A percentile compares a stretch with the other conserved stretches of the same genome.
These are phyloP conservation scores for Hyaloscypha hepaticicola DNA, from an alignment of 495 filamentous ascomycete genomes.

Conservation along the genomic window DNA sequence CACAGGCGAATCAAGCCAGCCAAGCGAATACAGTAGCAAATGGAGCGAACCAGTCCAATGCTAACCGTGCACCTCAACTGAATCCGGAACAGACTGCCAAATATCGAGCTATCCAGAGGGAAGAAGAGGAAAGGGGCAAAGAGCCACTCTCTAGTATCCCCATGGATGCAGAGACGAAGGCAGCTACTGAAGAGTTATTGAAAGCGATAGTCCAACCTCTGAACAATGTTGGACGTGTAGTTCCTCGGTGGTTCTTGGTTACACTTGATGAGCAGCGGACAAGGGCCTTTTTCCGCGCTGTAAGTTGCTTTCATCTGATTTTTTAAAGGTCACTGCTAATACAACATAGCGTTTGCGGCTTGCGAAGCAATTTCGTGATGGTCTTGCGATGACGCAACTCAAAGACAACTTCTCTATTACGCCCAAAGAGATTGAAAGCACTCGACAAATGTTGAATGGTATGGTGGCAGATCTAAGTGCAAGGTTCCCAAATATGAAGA, in stretches of 20 bases:
- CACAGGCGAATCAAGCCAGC: conserved; percentile 9
- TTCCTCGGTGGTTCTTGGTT: conserved; percentile 43
- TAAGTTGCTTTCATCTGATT: conserved; percentile 33
- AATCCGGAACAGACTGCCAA: conserved; percentile 13
- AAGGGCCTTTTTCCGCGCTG: conserved; percentile 44
- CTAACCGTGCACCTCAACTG: neutral
- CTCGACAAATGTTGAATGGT: conserved; percentile 44
- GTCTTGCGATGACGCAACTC: conserved; percentile 41
- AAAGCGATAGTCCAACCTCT: conserved; percentile 33
- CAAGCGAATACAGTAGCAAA: conserved; percentile 14
- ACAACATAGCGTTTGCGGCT: conserved; percentile 44
- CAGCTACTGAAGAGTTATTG: conserved; percentile 38
- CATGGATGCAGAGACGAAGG: conserved; percentile 40
- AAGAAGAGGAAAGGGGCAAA: conserved; percentile 21
- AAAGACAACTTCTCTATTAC: conserved; percentile 59
- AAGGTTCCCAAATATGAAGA: conserved; percentile 28
- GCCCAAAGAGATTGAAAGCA: conserved; percentile 53
- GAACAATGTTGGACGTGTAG: conserved; percentile 36
- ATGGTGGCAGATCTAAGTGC: conserved; percentile 32
- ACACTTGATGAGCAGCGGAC: conserved; percentile 44
- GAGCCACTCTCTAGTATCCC: conserved; percentile 37
- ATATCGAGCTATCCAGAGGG: conserved; percentile 24
- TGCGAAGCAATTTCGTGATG: conserved; percentile 57
- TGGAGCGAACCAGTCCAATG: neutral
- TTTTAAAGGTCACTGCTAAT: conserved; percentile 29